These are phyloP conservation scores for Dactylellina haptotyla DNA, from an alignment of 2,329 filamentous ascomycete genomes.

Conservation along the genomic window DNA sequence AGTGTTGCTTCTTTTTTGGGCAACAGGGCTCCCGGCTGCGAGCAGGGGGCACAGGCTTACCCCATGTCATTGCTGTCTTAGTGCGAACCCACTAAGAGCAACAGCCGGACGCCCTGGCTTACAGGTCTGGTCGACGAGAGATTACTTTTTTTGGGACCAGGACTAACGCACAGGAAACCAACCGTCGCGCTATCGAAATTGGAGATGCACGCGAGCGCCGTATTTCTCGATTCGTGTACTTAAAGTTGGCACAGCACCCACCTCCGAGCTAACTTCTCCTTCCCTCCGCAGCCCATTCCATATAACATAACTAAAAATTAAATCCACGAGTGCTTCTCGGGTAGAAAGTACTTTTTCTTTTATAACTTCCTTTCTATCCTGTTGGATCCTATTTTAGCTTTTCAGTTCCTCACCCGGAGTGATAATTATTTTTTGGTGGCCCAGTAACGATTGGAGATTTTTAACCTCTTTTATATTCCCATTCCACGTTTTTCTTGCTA, in stretches of 20 bases:
- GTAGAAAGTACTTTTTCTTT: constrained; percentile 51
- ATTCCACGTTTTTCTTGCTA: constrained; percentile 9
- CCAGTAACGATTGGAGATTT: constrained; percentile 22
- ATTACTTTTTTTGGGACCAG: constrained; percentile 9
- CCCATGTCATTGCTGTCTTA: constrained; percentile 32
- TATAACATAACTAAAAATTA: constrained; percentile 20
- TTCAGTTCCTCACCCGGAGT: constrained; percentile 47
- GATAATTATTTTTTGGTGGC: constrained; percentile 29
- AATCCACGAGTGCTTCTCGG: constrained; percentile 51
- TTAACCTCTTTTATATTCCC: constrained; percentile 22
- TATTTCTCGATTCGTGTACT: constrained; percentile 47
- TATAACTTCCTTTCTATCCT: constrained; percentile 35
- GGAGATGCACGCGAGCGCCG: constrained; percentile 45
- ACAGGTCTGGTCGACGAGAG: not conserved
- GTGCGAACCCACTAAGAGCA: constrained; percentile 17
- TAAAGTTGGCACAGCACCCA: constrained; percentile 48
- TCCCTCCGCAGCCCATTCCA: constrained; percentile 24
- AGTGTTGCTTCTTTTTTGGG: constrained; percentile 32
- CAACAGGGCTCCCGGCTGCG: not conserved
- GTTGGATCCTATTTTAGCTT: constrained; percentile 48
- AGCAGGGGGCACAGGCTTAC: constrained; percentile 31
- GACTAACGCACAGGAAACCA: constrained; percentile 21
- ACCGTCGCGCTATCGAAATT: constrained; percentile 54
- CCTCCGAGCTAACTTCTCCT: constrained; percentile 34
- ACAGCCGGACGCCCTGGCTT: constrained; percentile 26